Conservation (phyloP, 2,329 filamentous ascomycete genomes). For the Talaromyces verruculosus region DNA sequence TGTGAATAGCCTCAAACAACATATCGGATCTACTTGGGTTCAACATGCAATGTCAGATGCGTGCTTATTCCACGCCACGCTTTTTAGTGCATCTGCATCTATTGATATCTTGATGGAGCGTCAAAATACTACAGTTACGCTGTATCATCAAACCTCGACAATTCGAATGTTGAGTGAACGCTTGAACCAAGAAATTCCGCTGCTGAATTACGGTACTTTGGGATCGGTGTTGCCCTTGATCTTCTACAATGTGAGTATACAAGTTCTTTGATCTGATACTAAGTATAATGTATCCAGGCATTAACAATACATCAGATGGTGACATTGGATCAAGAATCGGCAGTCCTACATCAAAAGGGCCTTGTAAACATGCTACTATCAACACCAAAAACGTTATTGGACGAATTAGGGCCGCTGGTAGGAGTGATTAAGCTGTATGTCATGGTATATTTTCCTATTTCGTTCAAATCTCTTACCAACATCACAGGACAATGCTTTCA, state of each 20-base stretch:
- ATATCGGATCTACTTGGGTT: neutral
- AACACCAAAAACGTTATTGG: neutral
- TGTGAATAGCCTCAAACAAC: neutral
- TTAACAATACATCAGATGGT: neutral
- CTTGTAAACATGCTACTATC: neutral
- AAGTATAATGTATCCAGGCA: neutral
- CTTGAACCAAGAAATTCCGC: neutral
- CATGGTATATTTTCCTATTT: neutral
- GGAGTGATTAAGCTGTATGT: neutral
- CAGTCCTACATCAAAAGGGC: neutral
- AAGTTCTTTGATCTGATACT: neutral
- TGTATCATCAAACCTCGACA: slow-evolving; percentile 4
- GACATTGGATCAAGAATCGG: neutral
- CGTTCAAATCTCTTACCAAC: neutral
- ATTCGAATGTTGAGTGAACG: slow-evolving; percentile 1
- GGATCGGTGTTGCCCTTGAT: neutral
- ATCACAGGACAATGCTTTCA: neutral
- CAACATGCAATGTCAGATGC: neutral
- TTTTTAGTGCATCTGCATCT: slow-evolving; percentile 1
- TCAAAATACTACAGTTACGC: neutral
- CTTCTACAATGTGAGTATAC: slow-evolving; percentile 1
- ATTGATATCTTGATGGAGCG: neutral
- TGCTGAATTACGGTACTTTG: slow-evolving; percentile 1
- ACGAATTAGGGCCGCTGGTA: neutral
- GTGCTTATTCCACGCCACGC: neutral